Evolutionary conservation across 208 protist genomes (phyloP), one percentile per base, ranked within the genome.

Genomic region (Acanthamoeba triangularis): DNA sequence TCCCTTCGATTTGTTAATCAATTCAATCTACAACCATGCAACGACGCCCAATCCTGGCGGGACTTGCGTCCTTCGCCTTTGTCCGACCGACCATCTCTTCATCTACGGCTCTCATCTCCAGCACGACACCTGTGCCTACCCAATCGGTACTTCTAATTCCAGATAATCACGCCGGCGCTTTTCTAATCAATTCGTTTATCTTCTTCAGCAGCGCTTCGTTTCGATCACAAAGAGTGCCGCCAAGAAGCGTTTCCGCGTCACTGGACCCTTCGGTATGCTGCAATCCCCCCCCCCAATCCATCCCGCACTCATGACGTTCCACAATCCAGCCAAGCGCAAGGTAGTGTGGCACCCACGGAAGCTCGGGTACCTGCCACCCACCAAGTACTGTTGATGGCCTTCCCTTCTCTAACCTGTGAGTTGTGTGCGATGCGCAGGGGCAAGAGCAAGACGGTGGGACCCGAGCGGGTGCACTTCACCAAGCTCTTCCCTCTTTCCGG

Each of bases 161-260:
- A n/a, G 18, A 59, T 5, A n/a, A n/a, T 65, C 25, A n/a, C 59
- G 25, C 25, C 59, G 25, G 16, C 59, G 18, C 25, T n/a, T 65
- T 65, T 20, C 25, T 69, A 33, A 33, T 69, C 28, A 69, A 33
- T 16, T 13, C n/a, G 11, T 33, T 14, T n/a, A 25, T 25, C 63
- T 14, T 28, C 28, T 33, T 69, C 6, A 5, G 28, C n/a, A 69
- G 63, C 63, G 63, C 28, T 69, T 69, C 8, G 63, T 25, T 25
- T 69, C 63, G 28, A 30, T 69, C 20, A 16, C 23, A 0, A 69
- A 25, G 63, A 35, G 28, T n/a, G 23, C 63, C 11, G 63, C 63
- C 63, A 69, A 69, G 63, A 69, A 69, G n/a, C 63, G 63, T 25
- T 69, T 69, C 63, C 63, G 63, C 23, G 63, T 69, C 11, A 69